Percentiles rank a stretch among this genome's conserved stretches.
phyloP scores from a whole-genome alignment of 768 basidiomycete genomes.

The Gymnopilus dilepis region DNA sequence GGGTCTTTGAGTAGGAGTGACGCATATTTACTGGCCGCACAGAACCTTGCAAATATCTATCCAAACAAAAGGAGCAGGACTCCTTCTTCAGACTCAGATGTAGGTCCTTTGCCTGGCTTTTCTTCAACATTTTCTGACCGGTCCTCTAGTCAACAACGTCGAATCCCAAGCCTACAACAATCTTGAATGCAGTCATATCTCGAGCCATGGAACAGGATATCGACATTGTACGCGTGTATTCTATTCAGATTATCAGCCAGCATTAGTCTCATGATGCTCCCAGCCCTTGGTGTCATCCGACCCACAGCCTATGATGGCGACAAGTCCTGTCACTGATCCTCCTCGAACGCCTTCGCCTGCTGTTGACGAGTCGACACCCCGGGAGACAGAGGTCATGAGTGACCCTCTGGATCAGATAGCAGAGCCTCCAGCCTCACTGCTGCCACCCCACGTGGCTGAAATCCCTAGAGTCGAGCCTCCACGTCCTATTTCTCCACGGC shows the following conservation, averaged over 20 bases:
- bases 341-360: conserved; percentile 31
- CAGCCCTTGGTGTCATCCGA: conserved; percentile 18
- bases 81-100: conserved; percentile 33
- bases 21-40: conserved; percentile 4
- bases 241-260: background rate
- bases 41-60: conserved; percentile 57
- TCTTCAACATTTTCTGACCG: background rate
- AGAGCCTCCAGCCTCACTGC: conserved; percentile 5
- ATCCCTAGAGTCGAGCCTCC: background rate
- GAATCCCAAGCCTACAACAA: conserved; percentile 7
- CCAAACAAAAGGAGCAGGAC: conserved; percentile 45
- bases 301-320: conserved; percentile 12
- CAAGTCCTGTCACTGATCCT: conserved; percentile 25
- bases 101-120: conserved; percentile 6
- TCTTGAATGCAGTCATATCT: conserved; percentile 10
- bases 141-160: conserved; percentile 12
- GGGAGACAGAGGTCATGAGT: conserved; percentile 4
- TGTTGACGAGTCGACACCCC: conserved; percentile 14
- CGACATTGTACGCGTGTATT: conserved; percentile 19
- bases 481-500: conserved; percentile 1
- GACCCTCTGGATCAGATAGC: no score
- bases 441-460: conserved; percentile 3
- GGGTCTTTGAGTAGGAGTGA: background rate
- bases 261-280: background rate
- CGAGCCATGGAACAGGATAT: conserved; percentile 13